phyloP scores from a whole-genome alignment of 2,329 filamentous ascomycete species.

The Chaetomiaceae sp. region DNA sequence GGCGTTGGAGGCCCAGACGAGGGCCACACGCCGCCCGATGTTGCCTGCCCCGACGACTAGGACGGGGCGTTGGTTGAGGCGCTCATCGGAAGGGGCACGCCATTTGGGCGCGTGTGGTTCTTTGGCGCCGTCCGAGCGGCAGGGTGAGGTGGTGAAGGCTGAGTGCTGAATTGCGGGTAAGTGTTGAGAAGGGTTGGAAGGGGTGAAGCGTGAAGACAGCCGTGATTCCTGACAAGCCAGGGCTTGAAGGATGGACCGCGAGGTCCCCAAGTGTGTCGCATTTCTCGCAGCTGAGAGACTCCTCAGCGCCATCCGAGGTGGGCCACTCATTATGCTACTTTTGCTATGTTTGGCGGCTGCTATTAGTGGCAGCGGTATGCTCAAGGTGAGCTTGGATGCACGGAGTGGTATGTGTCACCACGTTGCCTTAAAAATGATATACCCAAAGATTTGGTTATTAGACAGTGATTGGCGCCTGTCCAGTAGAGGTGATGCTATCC shows the following conservation, averaged over 20 bases:
- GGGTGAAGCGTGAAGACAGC: neutral
- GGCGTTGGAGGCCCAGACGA: slow-evolving; percentile 30
- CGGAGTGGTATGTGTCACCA: neutral
- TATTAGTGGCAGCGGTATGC: neutral
- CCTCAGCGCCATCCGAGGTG: slow-evolving; percentile 4
- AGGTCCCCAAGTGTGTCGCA: neutral
- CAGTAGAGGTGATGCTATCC: slow-evolving; percentile 4
- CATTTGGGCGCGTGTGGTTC: slow-evolving; percentile 18
- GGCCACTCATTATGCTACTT: slow-evolving; percentile 5
- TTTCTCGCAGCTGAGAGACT: neutral
- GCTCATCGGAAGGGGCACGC: slow-evolving; percentile 25
- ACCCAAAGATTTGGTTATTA: too few species aligned
- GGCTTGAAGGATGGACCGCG: neutral
- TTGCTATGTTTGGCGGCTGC: neutral
- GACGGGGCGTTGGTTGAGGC: slow-evolving; percentile 36
- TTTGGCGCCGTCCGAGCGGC: neutral
- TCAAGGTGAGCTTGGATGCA: neutral
- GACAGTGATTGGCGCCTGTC: neutral
- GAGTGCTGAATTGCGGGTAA: neutral
- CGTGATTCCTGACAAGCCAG: neutral
- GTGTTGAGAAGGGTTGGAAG: neutral
- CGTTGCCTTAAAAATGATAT: too few species aligned
- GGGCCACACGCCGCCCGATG: slow-evolving; percentile 38
- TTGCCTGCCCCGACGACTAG: slow-evolving; percentile 39
- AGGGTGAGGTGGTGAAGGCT: slow-evolving; percentile 8